Base-by-base conservation (phyloP, 106 monocot species). In the Vanilla planifolia region DNA sequence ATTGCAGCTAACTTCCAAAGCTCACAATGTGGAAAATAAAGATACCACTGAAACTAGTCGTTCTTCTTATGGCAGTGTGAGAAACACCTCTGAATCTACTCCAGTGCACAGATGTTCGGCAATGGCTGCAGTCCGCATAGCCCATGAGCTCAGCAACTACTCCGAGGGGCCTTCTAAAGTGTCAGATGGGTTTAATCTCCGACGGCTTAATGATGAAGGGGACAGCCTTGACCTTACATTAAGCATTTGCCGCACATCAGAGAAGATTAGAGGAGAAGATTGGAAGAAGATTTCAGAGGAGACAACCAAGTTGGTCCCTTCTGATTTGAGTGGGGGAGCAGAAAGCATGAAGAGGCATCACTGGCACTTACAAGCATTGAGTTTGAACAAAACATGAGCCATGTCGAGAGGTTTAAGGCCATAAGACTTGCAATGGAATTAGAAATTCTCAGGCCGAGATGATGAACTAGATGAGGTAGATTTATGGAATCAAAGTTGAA, bases 171-270 rank as follows among this genome's bases (percentile, higher is more conserved):
- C 33, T 33, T 48, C 28, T 9, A 55, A 25, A 29, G 22, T 17
- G 13, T 47, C 52, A 25, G 48, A 34, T 13, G 43, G 63, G 39
- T 48, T 67, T 9, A 17, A 69, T 61, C 45, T 71, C 16, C 68
- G 51, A 37, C 32, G 41, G 45, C 21, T 43, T 5, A 37, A 10
- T 2, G 19, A 50, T 28, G 70, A 66, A 33, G 89, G 78, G 1
- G 67, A 50, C 27, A 71, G 80, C 24, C 57, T 84, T 13, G 84
- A 84, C 45, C 64, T 89, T 30, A 77, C 68, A 8, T 59, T 89
- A 33, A 67, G 84, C 52, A 78, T 89, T 14, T 77, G 84, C 3
- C 26, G 67, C 30, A 52, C 63, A 33, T 22, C 59, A 5, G 59
- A 65, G 17, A 68, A 71, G 65, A 81, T 71, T 48, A 65, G 55